Evolutionary conservation across 306 rosid species (phyloP), one percentile per base, ranked within the genome.

Genomic region (Amphicarpaea edgeworthii): DNA sequence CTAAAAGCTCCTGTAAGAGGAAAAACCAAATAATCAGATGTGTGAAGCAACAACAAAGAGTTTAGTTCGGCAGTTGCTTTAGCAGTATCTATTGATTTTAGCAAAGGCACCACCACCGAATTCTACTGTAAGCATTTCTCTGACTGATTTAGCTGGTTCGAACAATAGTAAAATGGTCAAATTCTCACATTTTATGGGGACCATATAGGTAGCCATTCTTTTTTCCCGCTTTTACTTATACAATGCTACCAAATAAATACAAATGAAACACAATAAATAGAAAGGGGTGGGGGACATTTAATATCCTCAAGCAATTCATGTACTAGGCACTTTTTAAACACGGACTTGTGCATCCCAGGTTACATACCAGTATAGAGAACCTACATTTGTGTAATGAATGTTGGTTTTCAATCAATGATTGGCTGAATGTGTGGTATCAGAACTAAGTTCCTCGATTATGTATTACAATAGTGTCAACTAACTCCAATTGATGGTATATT

Each of bases 1-100:
- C 93, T 63, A 76, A 45, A 77, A 84, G 83, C 77, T 87, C 97
- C 96, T 92, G 91, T 34, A 58, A 73, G 37, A 73, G 41, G 61
- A 82, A 82, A 20, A 47, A 59, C 60, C 73, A 77, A 79, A 38
- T 30, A 49, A 45, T 84, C 73, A 81, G 37, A 61, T 75, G 49
- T 45, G 32, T 21, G 43, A 15, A 42, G 45, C 72, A 68, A 72
- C 62, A 70, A 68, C 41, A 59, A 67, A 71, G 55, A 49, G 62
- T 12, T 51, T 15, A 46, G 42, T 68, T 72, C 69, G 49, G 49
- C 47, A 55, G 71, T 70, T 76, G 80, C 26, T 40, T 47, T 41
- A 76, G 82, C 42, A 46, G 68, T 66, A 71, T 57, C 69, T 26
- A 19, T 21, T 60, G 57, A 78, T 68, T 51, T 60, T 66, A 30